Percentiles rank a stretch among this genome's conserved stretches.
Conservation (phyloP, 2,329 filamentous ascomycete genomes). For the Madurella mycetomatis region DNA sequence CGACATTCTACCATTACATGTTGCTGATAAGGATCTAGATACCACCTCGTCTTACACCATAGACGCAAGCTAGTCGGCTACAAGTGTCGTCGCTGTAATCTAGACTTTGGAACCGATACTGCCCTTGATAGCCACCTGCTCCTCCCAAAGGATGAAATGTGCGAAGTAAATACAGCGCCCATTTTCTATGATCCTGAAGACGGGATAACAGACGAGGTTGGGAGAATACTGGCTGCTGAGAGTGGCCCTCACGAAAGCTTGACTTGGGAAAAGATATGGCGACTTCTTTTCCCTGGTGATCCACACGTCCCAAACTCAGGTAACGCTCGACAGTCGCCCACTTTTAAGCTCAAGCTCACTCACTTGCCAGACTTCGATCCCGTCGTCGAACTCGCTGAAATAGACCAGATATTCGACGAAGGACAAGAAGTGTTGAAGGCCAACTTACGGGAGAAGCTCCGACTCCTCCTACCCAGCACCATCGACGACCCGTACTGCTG, state of each 20-base stretch:
- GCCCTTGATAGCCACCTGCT: slow-evolving; percentile 17
- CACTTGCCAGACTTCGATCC: slow-evolving; percentile 18
- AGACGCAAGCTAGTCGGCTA: not conserved
- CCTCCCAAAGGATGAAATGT: slow-evolving; percentile 23
- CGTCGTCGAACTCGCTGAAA: slow-evolving; percentile 22
- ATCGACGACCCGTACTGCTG: slow-evolving; percentile 20
- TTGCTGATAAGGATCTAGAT: slow-evolving; percentile 14
- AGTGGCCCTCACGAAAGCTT: not conserved
- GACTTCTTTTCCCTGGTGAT: slow-evolving; percentile 19
- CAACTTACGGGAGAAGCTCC: slow-evolving; percentile 21
- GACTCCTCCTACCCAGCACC: slow-evolving; percentile 19
- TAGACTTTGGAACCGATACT: slow-evolving; percentile 5
- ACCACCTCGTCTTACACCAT: slow-evolving; percentile 20
- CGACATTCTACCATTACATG: too few relatives aligned
- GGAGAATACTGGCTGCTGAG: not conserved
- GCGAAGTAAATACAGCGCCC: slow-evolving; percentile 10
- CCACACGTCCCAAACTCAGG: slow-evolving; percentile 17
- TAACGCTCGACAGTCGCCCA: not conserved
- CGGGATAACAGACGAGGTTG: slow-evolving; percentile 16
- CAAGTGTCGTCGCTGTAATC: slow-evolving; percentile 21
- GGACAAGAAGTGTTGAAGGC: slow-evolving; percentile 19
- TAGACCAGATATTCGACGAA: slow-evolving; percentile 23
- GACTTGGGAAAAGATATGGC: slow-evolving; percentile 22
- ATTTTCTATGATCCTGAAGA: slow-evolving; percentile 16
- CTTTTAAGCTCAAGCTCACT: not conserved